Evolutionary conservation across 495 filamentous ascomycete genomes (phyloP).

Genomic region (Daldinia concentrica): DNA sequence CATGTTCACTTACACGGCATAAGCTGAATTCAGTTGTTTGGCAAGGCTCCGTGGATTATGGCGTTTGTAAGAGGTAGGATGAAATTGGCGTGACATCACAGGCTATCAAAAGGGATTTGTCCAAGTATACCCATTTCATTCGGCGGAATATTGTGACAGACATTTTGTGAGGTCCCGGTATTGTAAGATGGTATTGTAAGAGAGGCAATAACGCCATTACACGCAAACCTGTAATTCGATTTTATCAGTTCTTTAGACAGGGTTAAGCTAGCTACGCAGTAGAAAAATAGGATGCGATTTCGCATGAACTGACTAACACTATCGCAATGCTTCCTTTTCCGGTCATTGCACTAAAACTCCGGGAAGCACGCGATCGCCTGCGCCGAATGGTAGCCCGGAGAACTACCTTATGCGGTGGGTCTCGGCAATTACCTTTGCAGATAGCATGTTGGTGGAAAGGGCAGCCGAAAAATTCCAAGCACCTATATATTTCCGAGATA

Average conservation of each 20-base stretch:
- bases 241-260: neutral
- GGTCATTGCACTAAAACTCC: conserved; percentile 13
- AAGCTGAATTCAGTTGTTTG: conserved; percentile 17
- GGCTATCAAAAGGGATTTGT: conserved; percentile 20
- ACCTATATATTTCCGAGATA: neutral
- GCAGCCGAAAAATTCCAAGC: conserved; percentile 5
- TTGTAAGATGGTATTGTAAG: conserved; percentile 4
- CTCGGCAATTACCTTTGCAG: conserved; percentile 30
- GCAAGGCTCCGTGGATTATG: conserved; percentile 7
- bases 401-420: conserved; percentile 17
- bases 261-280: neutral
- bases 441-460: conserved; percentile 12
- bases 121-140: conserved; percentile 1
- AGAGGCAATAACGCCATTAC: neutral
- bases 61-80: conserved; percentile 37
- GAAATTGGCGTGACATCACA: conserved; percentile 28
- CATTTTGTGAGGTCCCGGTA: conserved; percentile 2
- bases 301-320: neutral
- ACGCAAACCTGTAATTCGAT: neutral
- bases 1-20: conserved; percentile 25
- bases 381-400: conserved; percentile 26
- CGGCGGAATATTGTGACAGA: neutral
- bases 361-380: conserved; percentile 33
- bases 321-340: neutral
- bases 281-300: neutral